Conservation (phyloP, 495 filamentous ascomycete species). For the Xylaria bambusicola region DNA sequence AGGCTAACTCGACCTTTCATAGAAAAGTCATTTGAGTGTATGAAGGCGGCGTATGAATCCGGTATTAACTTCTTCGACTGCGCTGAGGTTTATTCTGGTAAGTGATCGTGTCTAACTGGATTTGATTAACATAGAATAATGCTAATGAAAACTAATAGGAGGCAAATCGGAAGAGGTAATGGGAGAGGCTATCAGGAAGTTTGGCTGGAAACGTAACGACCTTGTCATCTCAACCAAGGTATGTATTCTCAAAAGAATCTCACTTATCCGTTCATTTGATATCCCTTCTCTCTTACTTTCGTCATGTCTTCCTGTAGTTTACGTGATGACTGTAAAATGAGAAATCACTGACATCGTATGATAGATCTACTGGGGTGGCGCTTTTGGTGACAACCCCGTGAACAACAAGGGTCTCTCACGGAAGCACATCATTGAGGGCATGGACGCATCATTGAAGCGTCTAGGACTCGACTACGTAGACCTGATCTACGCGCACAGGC, state of each 20-base stretch:
- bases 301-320: not conserved
- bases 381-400: slow-evolving; percentile 61
- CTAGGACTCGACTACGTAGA: slow-evolving; percentile 77
- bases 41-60: slow-evolving; percentile 74
- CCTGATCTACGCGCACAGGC: slow-evolving; percentile 81
- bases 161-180: slow-evolving; percentile 75
- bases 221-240: slow-evolving; percentile 86
- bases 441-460: slow-evolving; percentile 64
- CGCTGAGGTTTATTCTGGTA: slow-evolving; percentile 60
- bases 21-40: slow-evolving; percentile 67
- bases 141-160: slow-evolving; percentile 18
- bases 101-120: not conserved
- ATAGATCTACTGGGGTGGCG: slow-evolving; percentile 68
- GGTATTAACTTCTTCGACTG: slow-evolving; percentile 79
- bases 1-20: not conserved
- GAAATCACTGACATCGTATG: slow-evolving; percentile 1
- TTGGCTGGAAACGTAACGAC: slow-evolving; percentile 76
- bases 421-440: slow-evolving; percentile 77
- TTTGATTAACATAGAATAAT: not conserved
- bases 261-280: not conserved
- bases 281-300: not conserved
- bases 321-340: not conserved
- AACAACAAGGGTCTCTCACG: slow-evolving; percentile 78
- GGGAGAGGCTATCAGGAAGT: slow-evolving; percentile 68
- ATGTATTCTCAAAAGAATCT: slow-evolving; percentile 7